A percentile compares a stretch with the other conserved stretches of the same genome.
phyloP scores from a whole-genome alignment of 2,329 filamentous ascomycete genomes.

The Fusarium coicis region DNA sequence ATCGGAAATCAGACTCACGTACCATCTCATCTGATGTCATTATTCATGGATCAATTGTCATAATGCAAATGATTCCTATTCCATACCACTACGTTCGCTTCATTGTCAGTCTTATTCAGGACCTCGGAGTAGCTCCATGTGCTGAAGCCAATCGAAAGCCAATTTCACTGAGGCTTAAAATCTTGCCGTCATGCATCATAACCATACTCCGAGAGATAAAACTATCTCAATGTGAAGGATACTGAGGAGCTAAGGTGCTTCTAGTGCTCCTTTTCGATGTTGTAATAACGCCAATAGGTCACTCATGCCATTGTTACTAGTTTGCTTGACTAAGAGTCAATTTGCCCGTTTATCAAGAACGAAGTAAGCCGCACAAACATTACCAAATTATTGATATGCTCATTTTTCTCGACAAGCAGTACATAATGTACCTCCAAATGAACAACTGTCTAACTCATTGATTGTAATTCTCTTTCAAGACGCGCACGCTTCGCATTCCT shows the following conservation, averaged over 20 bases:
- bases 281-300: neutral
- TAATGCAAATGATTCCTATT: rapidly evolving
- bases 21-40: rapidly evolving
- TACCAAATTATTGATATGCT: neutral
- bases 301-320: neutral
- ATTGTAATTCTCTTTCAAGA: neutral
- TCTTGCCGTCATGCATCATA: neutral
- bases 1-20: no score
- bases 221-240: rapidly evolving
- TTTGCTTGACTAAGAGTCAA: neutral
- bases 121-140: rapidly evolving
- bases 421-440: rapidly evolving
- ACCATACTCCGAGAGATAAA: rapidly evolving
- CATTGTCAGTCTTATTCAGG: rapidly evolving
- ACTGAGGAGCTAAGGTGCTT: neutral
- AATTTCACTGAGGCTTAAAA: neutral
- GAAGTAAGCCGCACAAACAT: rapidly evolving
- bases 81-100: neutral
- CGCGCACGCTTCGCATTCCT: neutral
- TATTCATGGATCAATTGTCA: rapidly evolving
- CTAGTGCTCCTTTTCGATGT: rapidly evolving
- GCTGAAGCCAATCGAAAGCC: neutral
- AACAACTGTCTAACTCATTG: rapidly evolving
- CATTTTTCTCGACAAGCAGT: rapidly evolving
- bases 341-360: rapidly evolving